phyloP scores from a whole-genome alignment of 805 yeast species.

The Starmera quercuum region DNA sequence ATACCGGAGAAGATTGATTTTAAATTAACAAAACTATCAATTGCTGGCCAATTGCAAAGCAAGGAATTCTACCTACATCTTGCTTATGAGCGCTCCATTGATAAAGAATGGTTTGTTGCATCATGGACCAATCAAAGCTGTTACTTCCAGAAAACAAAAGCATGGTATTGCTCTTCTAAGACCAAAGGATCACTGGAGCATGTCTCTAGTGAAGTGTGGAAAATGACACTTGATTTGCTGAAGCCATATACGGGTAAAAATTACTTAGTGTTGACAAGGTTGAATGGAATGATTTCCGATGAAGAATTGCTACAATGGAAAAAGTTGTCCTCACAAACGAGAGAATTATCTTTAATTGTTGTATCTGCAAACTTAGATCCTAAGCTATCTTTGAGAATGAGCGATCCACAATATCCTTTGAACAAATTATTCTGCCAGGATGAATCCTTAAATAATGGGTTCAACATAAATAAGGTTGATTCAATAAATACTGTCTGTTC shows the following conservation, averaged over 20 bases:
- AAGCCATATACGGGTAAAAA: conserved; percentile 34
- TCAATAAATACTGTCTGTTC: conserved; percentile 18
- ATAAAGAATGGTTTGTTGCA: conserved; percentile 77
- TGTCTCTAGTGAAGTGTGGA: conserved; percentile 63
- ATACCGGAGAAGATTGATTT: conserved; percentile 37
- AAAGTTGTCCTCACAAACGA: conserved; percentile 50
- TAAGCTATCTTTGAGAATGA: conserved; percentile 29
- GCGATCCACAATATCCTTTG: conserved; percentile 25
- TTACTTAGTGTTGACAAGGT: conserved; percentile 60
- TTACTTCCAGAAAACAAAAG: conserved; percentile 45
- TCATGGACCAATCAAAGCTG: conserved; percentile 90
- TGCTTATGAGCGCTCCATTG: conserved; percentile 76
- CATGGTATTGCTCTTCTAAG: conserved; percentile 46
- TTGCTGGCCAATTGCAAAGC: conserved; percentile 30
- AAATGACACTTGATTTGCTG: conserved; percentile 40
- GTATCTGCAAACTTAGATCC: conserved; percentile 59
- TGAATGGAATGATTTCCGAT: conserved; percentile 70
- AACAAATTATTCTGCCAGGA: conserved; percentile 24
- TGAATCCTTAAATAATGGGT: conserved; percentile 7
- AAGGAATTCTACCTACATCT: conserved; percentile 78
- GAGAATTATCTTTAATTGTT: conserved; percentile 56
- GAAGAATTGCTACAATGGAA: conserved; percentile 80
- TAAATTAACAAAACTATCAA: conserved; percentile 30
- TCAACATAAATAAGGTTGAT: conserved; percentile 9
- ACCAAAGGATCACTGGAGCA: conserved; percentile 36